phyloP scores from a whole-genome alignment of 495 filamentous ascomycete species.

The Penicillium lagena region DNA sequence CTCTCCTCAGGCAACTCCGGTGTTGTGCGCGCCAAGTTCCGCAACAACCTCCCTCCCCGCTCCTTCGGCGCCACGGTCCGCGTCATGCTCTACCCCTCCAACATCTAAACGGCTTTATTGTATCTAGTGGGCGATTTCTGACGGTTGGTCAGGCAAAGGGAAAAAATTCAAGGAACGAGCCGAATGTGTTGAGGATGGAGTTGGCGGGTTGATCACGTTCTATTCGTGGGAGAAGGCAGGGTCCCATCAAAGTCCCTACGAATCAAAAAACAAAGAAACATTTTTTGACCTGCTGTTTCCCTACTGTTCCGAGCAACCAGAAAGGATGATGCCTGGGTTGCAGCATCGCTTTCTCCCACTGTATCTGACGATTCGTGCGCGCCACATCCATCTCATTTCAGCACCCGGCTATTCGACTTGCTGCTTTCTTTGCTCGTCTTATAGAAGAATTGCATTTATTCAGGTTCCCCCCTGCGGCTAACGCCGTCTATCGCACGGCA shows the following conservation, averaged over 20 bases:
- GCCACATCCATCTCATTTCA: slow-evolving; percentile 37
- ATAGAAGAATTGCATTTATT: slow-evolving; percentile 19
- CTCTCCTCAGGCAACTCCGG: slow-evolving; percentile 75
- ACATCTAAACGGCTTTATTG: slow-evolving; percentile 40
- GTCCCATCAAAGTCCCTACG: slow-evolving; percentile 35
- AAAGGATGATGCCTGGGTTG: slow-evolving; percentile 24
- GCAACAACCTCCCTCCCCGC: slow-evolving; percentile 86
- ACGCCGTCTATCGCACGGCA: too few species aligned
- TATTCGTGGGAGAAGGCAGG: slow-evolving; percentile 27
- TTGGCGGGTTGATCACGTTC: slow-evolving; percentile 41
- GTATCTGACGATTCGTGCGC: slow-evolving; percentile 35
- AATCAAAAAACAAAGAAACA: slow-evolving; percentile 32
- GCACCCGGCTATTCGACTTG: slow-evolving; percentile 16
- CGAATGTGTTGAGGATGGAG: slow-evolving; percentile 36
- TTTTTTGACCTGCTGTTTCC: slow-evolving; percentile 18
- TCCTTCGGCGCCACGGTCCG: slow-evolving; percentile 95
- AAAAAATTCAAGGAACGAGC: slow-evolving; percentile 38
- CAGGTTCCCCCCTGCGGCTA: too few species aligned
- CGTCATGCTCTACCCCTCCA: slow-evolving; percentile 96
- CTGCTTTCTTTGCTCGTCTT: slow-evolving; percentile 8
- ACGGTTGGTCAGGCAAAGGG: slow-evolving; percentile 34
- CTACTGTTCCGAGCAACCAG: slow-evolving; percentile 18
- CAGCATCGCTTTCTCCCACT: slow-evolving; percentile 20
- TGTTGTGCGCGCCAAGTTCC: slow-evolving; percentile 93
- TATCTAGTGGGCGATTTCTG: slow-evolving; percentile 36